Conservation (phyloP, 192 early-diverging fungal genomes). For the Mortierella hygrophila region DNA sequence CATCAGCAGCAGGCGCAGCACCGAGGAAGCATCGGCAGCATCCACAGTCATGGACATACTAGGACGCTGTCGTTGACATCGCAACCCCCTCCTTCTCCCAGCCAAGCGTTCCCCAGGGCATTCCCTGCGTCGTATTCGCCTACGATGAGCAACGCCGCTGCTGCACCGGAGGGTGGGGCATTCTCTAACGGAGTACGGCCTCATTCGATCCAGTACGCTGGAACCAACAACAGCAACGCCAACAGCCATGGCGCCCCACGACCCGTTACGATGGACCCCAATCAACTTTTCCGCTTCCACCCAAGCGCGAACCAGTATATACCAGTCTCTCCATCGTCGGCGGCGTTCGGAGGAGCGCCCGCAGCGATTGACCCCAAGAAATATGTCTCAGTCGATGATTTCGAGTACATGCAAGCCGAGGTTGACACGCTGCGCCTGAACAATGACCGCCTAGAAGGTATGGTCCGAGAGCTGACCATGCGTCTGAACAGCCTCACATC, state of each 20-base stretch:
- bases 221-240: constrained; percentile 22
- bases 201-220: constrained; percentile 39
- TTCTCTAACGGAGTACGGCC: constrained; percentile 23
- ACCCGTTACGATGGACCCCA: constrained; percentile 46
- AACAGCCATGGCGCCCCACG: constrained; percentile 8
- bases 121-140: constrained; percentile 52
- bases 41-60: constrained; percentile 38
- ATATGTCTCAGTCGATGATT: constrained; percentile 47
- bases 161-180: neutral
- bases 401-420: constrained; percentile 56
- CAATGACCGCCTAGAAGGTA: constrained; percentile 49
- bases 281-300: constrained; percentile 52
- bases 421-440: constrained; percentile 45
- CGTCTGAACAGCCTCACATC: constrained; percentile 34
- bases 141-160: constrained; percentile 27
- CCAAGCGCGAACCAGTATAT: constrained; percentile 44
- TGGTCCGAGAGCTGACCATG: constrained; percentile 42
- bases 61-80: constrained; percentile 30
- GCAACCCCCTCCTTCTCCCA: constrained; percentile 42
- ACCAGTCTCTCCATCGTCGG: constrained; percentile 48
- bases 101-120: constrained; percentile 26
- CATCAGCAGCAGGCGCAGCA: constrained; percentile 16
- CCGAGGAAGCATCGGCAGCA: constrained; percentile 47
- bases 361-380: constrained; percentile 29
- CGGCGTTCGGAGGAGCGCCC: constrained; percentile 14